These are phyloP conservation scores for Daldinia bambusicola DNA, from an alignment of 495 filamentous ascomycete genomes.

Conservation along the genomic window DNA sequence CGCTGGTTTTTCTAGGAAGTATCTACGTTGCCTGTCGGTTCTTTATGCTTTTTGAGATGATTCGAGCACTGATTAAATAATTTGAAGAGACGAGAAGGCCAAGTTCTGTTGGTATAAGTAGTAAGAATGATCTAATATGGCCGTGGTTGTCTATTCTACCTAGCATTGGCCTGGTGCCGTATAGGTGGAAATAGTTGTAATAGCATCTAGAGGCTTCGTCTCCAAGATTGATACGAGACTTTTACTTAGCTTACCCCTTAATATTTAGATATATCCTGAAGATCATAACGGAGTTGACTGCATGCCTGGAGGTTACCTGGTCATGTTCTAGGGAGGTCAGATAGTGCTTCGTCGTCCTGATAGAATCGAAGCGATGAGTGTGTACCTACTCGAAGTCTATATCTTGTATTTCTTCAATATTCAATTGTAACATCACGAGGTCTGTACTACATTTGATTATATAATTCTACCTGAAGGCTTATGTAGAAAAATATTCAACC, in stretches of 20 bases:
- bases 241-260: no score
- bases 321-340: no score
- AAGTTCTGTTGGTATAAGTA: not conserved
- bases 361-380: no score
- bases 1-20: not conserved
- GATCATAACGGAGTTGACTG: no score
- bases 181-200: no score
- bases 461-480: not conserved
- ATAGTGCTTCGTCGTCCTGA: no score
- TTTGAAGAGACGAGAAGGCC: not conserved
- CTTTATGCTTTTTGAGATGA: conserved; percentile 5
- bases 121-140: not conserved
- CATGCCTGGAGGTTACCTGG: no score
- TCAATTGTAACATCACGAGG: not conserved
- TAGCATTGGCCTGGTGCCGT: no score
- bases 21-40: not conserved
- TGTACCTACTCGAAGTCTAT: not conserved
- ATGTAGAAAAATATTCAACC: not conserved
- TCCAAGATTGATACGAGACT: no score
- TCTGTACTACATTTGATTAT: not conserved
- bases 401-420: not conserved
- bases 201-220: no score
- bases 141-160: not conserved
- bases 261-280: no score
- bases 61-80: not conserved